These are phyloP conservation scores for Erythrobasidium hasegawianum DNA, from an alignment of 1,284 basidiomycete species.

Conservation along the genomic window DNA sequence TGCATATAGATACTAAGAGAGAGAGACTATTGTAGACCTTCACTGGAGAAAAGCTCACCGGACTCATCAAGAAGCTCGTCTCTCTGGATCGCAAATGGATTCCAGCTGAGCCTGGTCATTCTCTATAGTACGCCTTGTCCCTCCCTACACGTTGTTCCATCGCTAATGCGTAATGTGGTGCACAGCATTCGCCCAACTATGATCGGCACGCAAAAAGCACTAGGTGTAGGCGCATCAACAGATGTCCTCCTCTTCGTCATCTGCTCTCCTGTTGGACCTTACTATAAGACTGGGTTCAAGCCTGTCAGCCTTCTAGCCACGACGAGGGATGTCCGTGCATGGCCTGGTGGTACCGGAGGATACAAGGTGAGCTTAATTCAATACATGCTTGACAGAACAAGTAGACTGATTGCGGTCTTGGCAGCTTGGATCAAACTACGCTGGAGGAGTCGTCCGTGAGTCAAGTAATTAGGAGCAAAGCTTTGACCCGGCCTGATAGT, in stretches of 20 bases:
- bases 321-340: constrained; percentile 82
- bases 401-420: background rate
- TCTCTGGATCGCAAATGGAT: constrained; percentile 88
- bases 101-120: constrained; percentile 81
- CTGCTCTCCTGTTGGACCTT: constrained; percentile 70
- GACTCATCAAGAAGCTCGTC: constrained; percentile 85
- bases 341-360: constrained; percentile 78
- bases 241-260: constrained; percentile 94
- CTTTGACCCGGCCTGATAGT: too few relatives aligned
- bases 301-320: constrained; percentile 89
- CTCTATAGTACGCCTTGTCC: too few relatives aligned
- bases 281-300: constrained; percentile 93
- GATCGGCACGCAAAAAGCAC: constrained; percentile 83
- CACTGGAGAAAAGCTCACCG: constrained; percentile 70
- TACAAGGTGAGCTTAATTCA: constrained; percentile 90
- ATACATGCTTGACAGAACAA: constrained; percentile 34
- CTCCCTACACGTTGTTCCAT: too few relatives aligned
- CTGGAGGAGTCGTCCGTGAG: constrained; percentile 65
- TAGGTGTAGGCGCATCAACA: constrained; percentile 81
- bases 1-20: background rate
- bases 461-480: too few relatives aligned
- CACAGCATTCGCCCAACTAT: constrained; percentile 59
- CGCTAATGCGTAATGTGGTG: too few relatives aligned
- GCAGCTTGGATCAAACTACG: constrained; percentile 60
- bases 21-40: constrained; percentile 58